Conservation (phyloP, 2,329 filamentous ascomycete genomes). For the Ophiostoma montium region DNA sequence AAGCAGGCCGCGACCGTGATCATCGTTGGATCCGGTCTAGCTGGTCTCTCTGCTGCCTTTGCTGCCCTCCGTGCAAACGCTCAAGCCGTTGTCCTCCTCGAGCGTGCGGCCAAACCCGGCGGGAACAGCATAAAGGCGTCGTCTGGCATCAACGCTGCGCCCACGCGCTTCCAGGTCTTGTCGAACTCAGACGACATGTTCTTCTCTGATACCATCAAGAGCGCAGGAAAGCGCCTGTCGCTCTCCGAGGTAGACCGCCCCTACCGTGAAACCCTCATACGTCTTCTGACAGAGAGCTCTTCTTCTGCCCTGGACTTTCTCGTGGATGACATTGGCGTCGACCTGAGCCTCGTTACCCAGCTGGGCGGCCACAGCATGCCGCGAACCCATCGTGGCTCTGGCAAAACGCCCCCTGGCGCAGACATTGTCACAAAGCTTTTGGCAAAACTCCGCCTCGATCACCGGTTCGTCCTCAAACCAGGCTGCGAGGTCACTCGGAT, state of each 20-base stretch:
- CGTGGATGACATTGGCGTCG: slow-evolving; percentile 95
- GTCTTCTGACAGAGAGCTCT: slow-evolving; percentile 97
- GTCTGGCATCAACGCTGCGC: slow-evolving; percentile 95
- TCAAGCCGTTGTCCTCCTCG: slow-evolving; percentile 38
- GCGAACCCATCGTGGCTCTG: slow-evolving; percentile 94
- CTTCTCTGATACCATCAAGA: slow-evolving; percentile 40
- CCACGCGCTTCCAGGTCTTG: slow-evolving; percentile 49
- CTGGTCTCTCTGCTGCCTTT: slow-evolving; percentile 45
- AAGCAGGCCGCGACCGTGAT: slow-evolving; percentile 26
- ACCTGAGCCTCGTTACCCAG: slow-evolving; percentile 90
- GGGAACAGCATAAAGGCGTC: slow-evolving; percentile 99
- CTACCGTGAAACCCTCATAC: slow-evolving; percentile 51
- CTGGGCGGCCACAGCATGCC: slow-evolving; percentile 83
- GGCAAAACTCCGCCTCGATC: slow-evolving; percentile 30
- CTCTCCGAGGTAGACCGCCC: slow-evolving; percentile 16
- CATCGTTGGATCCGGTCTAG: slow-evolving; percentile 50
- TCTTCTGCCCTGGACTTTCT: slow-evolving; percentile 94
- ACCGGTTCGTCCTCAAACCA: slow-evolving; percentile 35
- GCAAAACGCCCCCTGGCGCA: slow-evolving; percentile 99
- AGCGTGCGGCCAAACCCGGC: slow-evolving; percentile 48
- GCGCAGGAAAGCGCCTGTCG: slow-evolving; percentile 33
- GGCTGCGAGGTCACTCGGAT: slow-evolving; percentile 39
- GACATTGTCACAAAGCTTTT: slow-evolving; percentile 88
- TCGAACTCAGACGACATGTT: slow-evolving; percentile 27
- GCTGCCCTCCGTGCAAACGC: slow-evolving; percentile 38